phyloP scores from a whole-genome alignment of 805 yeast species.

The Ogataea neopini region DNA sequence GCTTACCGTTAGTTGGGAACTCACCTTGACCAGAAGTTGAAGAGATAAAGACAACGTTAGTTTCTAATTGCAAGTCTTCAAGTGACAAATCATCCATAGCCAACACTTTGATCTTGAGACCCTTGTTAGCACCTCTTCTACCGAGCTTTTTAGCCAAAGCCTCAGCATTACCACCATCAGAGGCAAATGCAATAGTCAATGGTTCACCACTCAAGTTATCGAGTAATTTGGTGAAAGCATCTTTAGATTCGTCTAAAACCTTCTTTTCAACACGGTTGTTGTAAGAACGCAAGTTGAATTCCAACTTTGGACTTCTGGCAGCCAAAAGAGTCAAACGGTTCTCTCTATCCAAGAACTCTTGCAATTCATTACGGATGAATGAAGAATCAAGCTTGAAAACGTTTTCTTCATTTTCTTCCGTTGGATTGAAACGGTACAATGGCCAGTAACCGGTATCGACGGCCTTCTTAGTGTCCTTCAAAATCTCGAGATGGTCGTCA shows the following conservation, averaged over 20 bases:
- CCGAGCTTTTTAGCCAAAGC: slow-evolving; percentile 75
- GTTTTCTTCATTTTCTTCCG: slow-evolving; percentile 45
- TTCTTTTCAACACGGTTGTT: slow-evolving; percentile 60
- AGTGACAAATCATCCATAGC: slow-evolving; percentile 72
- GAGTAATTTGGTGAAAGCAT: slow-evolving; percentile 71
- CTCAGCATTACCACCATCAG: slow-evolving; percentile 91
- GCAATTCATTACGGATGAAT: slow-evolving; percentile 70
- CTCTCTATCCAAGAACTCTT: slow-evolving; percentile 84
- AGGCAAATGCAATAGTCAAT: slow-evolving; percentile 78
- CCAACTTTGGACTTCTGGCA: slow-evolving; percentile 67
- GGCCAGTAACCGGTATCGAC: slow-evolving; percentile 98
- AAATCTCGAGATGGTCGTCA: slow-evolving; percentile 68
- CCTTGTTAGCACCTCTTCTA: slow-evolving; percentile 78
- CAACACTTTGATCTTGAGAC: slow-evolving; percentile 63
- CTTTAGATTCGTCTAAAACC: slow-evolving; percentile 57
- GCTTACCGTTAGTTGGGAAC: slow-evolving; percentile 79
- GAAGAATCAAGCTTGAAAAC: slow-evolving; percentile 83
- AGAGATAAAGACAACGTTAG: slow-evolving; percentile 65
- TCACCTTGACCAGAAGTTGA: slow-evolving; percentile 89
- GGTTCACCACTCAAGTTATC: slow-evolving; percentile 95
- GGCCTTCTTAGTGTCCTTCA: slow-evolving; percentile 84
- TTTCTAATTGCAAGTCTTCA: slow-evolving; percentile 73
- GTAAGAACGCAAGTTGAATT: slow-evolving; percentile 73
- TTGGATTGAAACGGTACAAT: slow-evolving; percentile 81
- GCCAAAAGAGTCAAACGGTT: slow-evolving; percentile 81